phyloP scores from a whole-genome alignment of 768 basidiomycete genomes.

The Pulveroboletus sp. region DNA sequence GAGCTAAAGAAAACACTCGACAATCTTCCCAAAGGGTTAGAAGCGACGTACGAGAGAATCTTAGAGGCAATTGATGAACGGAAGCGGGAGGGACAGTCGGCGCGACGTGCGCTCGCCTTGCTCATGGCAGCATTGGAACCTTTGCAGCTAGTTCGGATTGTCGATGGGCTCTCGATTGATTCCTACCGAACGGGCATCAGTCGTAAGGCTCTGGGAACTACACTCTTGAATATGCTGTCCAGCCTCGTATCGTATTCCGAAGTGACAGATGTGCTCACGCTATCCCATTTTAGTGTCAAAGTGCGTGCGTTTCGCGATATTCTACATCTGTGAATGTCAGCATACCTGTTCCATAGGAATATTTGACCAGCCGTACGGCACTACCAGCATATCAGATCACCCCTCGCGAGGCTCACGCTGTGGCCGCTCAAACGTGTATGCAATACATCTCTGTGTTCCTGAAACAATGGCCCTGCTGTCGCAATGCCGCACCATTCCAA shows the following conservation, averaged over 20 bases:
- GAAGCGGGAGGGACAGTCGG: background rate
- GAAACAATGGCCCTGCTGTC: background rate
- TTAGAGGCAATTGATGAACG: background rate
- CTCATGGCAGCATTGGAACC: background rate
- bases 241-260: background rate
- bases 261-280: background rate
- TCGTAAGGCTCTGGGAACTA: too few species aligned
- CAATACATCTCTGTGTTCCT: background rate
- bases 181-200: background rate
- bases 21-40: background rate
- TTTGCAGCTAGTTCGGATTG: background rate
- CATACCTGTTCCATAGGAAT: background rate
- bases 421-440: background rate
- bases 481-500: background rate
- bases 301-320: background rate
- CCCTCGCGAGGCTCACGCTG: background rate
- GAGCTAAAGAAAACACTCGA: background rate
- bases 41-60: constrained; percentile 6
- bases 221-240: background rate
- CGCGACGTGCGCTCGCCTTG: background rate
- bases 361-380: background rate
- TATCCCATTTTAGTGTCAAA: constrained; percentile 2
- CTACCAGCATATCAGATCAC: background rate
- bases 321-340: too few species aligned
- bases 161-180: background rate